A percentile compares a stretch with the other conserved stretches of the same genome.
These are phyloP conservation scores for Petasospora fabianii DNA, from an alignment of 1,139 yeast species.

Conservation along the genomic window DNA sequence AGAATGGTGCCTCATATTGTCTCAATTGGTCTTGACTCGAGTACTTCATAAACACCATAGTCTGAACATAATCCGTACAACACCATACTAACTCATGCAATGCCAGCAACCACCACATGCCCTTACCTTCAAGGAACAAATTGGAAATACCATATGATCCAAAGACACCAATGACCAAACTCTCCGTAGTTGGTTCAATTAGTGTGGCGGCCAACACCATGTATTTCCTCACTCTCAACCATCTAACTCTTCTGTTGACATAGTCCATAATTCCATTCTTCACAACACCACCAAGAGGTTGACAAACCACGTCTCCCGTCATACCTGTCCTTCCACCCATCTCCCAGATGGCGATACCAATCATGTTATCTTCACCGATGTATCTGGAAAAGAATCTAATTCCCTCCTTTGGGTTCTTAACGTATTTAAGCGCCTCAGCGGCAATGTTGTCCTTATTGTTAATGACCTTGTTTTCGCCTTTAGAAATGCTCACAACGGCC, in stretches of 20 bases:
- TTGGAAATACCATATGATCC: constrained; percentile 61
- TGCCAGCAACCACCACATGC: constrained; percentile 35
- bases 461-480: constrained; percentile 25
- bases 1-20: constrained; percentile 24
- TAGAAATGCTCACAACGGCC: constrained; percentile 45
- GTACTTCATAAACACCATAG: constrained; percentile 40
- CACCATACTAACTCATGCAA: constrained; percentile 67
- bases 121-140: constrained; percentile 36
- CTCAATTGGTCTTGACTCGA: constrained; percentile 28
- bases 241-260: constrained; percentile 65
- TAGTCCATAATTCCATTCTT: constrained; percentile 46
- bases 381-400: constrained; percentile 71
- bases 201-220: constrained; percentile 86
- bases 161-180: constrained; percentile 60
- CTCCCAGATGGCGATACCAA: constrained; percentile 83
- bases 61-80: constrained; percentile 58
- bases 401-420: constrained; percentile 30
- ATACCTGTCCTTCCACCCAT: constrained; percentile 70
- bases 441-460: constrained; percentile 31
- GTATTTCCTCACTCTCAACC: constrained; percentile 87
- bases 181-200: constrained; percentile 84
- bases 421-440: constrained; percentile 20
- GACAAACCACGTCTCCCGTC: constrained; percentile 76
- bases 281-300: constrained; percentile 59
- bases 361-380: constrained; percentile 93